Conservation (phyloP, 1,139 yeast genomes). For the Kazachstania sp. region DNA sequence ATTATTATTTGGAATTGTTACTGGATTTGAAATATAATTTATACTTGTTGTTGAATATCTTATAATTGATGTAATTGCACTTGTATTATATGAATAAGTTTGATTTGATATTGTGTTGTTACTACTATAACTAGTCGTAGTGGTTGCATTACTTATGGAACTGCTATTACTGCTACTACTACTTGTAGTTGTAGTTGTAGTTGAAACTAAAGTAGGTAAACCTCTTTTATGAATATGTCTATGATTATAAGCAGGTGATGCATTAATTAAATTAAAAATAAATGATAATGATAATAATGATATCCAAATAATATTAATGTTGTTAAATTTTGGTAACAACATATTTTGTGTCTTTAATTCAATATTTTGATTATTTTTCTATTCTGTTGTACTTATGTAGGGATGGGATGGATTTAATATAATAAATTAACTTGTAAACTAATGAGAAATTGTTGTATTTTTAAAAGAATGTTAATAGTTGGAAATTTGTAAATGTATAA, state of each 20-base stretch:
- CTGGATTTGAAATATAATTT: conserved; percentile 1
- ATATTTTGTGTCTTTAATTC: no score
- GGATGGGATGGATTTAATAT: no score
- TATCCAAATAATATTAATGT: no score
- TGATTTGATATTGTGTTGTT: background rate
- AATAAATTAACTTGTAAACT: no score
- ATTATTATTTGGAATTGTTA: conserved; percentile 3
- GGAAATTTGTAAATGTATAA: no score
- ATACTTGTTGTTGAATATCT: background rate
- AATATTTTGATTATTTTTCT: no score
- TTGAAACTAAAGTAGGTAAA: background rate
- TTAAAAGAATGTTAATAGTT: no score
- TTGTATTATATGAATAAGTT: background rate
- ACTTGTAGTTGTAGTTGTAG: background rate
- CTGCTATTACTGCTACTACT: background rate
- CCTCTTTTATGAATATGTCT: background rate
- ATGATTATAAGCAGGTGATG: conserved; percentile 1
- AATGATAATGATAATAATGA: background rate
- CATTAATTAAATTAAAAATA: background rate
- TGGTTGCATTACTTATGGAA: no score
- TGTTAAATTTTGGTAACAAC: no score
- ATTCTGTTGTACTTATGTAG: no score
- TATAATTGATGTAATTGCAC: background rate
- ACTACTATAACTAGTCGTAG: background rate
- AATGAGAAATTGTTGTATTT: no score